Evolutionary conservation across 2,329 filamentous ascomycete genomes (phyloP), one percentile per base, ranked within the genome.

Genomic region (Anthostomella pinea): DNA sequence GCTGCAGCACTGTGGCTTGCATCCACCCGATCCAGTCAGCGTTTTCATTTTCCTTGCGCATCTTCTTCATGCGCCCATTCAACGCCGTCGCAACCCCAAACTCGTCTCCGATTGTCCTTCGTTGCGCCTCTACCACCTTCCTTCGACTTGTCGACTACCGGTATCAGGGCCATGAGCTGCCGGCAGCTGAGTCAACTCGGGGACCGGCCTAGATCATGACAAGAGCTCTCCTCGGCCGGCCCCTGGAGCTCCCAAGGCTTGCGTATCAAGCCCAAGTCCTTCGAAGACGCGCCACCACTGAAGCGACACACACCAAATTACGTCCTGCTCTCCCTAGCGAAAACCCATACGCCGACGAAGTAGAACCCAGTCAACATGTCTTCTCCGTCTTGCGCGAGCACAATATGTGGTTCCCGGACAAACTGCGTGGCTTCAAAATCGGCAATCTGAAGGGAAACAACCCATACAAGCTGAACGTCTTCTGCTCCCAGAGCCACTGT

Each of bases 381-480:
- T 3, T 29, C 7, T 32, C 34, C 4, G 26, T 48, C n/a, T 51
- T 30, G 54, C 69, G 69, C 43, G 61, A 73, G 42, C 70, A 72
- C 57, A 54, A 66, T 10, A 67, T 78, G 24, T 24, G 9, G 4
- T 45, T 55, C 9, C 46, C 54, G 6, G 15, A 9, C 1, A n/a
- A 20, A 8, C 8, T 51, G 23, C 30, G 36, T 6, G 7, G 10
- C n/a, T 10, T 48, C 6, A 42, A 26, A 15, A 38, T 22, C n/a
- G 3, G 34, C 22, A 49, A 28, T n/a, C 15, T 42, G 18, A n/a
- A 3, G 14, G 4, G n/a, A n/a, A n/a, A 8, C 6, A 54, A 54
- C 20, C 31, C 33, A n/a, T 43, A 25, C 42, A 35, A 39, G 7
- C 8, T 58, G 2, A 15, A 2, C 11, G 29, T 46, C 5, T 5